Conservation (phyloP, 192 early-diverging fungal genomes). For the Coemansia reversa region DNA sequence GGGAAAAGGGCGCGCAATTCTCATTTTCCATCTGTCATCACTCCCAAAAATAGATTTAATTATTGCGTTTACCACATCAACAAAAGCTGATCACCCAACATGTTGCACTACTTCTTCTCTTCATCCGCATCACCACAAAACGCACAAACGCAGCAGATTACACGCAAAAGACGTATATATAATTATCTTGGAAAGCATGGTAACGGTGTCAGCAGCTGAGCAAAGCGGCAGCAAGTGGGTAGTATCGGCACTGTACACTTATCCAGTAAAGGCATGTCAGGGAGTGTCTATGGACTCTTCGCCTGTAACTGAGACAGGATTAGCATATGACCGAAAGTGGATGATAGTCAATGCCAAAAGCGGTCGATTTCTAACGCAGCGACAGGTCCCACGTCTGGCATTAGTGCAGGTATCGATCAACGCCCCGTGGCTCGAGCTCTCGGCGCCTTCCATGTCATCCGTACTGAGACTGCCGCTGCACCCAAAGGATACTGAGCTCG, state of each 20-base stretch:
- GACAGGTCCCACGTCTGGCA: constrained; percentile 30
- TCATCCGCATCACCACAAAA: neutral
- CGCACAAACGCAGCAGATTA: neutral
- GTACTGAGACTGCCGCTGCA: constrained; percentile 32
- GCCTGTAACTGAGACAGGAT: constrained; percentile 23
- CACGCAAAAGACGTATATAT: no score
- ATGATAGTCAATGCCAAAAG: constrained; percentile 29
- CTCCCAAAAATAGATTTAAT: neutral
- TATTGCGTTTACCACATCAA: neutral
- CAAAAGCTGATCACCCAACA: no score
- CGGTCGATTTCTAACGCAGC: constrained; percentile 44
- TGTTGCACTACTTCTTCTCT: no score
- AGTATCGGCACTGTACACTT: constrained; percentile 35
- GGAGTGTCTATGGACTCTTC: constrained; percentile 11
- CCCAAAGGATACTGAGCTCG: constrained; percentile 17
- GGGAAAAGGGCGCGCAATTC: no score
- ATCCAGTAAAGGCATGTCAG: constrained; percentile 50
- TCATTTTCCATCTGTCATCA: neutral
- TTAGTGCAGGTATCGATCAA: constrained; percentile 26
- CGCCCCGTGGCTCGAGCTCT: constrained; percentile 17
- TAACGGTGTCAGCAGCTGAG: neutral
- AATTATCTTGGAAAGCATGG: no score
- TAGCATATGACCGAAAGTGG: constrained; percentile 49
- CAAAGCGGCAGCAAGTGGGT: constrained; percentile 13
- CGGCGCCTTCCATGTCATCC: constrained; percentile 12